Conservation (phyloP, 768 basidiomycete genomes). For the Trametopsis cervina region DNA sequence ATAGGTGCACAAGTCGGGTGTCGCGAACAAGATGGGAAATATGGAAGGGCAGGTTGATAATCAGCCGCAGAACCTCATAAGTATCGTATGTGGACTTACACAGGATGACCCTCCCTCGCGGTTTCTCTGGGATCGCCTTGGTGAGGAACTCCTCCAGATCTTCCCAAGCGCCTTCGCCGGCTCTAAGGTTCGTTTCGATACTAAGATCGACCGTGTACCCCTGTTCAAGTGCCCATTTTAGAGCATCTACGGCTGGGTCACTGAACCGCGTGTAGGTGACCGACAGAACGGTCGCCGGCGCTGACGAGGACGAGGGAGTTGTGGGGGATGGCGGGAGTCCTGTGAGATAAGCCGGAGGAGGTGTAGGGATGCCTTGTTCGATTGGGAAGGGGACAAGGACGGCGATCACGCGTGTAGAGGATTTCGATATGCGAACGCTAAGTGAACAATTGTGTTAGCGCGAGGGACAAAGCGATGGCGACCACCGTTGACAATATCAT, state of each 20-base stretch:
- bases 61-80: too few relatives aligned
- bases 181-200: constrained; percentile 46
- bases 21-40: too few relatives aligned
- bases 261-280: constrained; percentile 47
- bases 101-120: constrained; percentile 51
- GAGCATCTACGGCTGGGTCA: constrained; percentile 43
- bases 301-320: constrained; percentile 18
- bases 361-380: constrained; percentile 34
- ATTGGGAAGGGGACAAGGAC: constrained; percentile 57
- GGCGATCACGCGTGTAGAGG: constrained; percentile 38
- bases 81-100: too few relatives aligned
- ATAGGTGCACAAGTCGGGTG: constrained; percentile 45
- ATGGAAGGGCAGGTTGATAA: too few relatives aligned
- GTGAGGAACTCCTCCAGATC: constrained; percentile 64
- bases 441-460: background rate
- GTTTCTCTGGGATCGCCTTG: constrained; percentile 42
- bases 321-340: background rate
- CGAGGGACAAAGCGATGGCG: background rate
- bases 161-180: constrained; percentile 50
- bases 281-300: constrained; percentile 45
- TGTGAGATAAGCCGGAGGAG: constrained; percentile 32
- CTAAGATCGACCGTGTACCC: constrained; percentile 67
- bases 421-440: constrained; percentile 9
- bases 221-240: constrained; percentile 60
- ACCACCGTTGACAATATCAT: too few relatives aligned